phyloP scores from a whole-genome alignment of 768 basidiomycete genomes.

The Clitopilus hobsonii region DNA sequence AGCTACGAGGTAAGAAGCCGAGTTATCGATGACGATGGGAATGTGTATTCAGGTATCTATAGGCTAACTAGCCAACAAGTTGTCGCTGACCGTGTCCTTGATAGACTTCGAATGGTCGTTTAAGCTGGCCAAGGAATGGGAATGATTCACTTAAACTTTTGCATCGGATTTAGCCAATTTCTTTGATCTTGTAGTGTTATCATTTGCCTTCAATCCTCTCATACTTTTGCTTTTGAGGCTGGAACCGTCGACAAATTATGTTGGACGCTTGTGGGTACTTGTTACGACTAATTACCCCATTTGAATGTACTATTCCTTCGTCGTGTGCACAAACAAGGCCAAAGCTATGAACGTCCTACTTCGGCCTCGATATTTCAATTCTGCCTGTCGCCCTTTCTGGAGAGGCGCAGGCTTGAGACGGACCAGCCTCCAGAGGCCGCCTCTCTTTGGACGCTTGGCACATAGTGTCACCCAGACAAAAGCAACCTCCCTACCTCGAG shows the following conservation, averaged over 20 bases:
- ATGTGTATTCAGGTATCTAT: slow-evolving; percentile 80
- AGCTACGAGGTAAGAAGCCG: slow-evolving; percentile 75
- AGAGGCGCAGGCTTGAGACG: not conserved
- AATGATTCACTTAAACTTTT: slow-evolving; percentile 12
- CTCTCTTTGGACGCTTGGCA: not conserved
- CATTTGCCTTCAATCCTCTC: not conserved
- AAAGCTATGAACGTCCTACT: not conserved
- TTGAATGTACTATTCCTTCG: not conserved
- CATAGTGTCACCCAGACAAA: not conserved
- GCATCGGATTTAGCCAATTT: not conserved
- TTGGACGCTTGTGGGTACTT: no score
- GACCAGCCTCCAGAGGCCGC: not conserved
- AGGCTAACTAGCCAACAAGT: no score
- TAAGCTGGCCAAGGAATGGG: slow-evolving; percentile 94
- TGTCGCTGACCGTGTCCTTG: no score
- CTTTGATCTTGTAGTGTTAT: not conserved
- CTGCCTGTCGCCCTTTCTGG: not conserved
- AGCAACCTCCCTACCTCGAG: slow-evolving; percentile 6
- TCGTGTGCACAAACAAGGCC: not conserved
- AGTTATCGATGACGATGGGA: slow-evolving; percentile 84
- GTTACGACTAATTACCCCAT: not conserved
- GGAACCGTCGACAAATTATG: not conserved
- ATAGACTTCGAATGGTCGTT: slow-evolving; percentile 91
- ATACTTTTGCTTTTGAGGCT: not conserved
- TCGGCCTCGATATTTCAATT: not conserved